Evolutionary conservation across 2,329 filamentous ascomycete species (phyloP), one percentile per base, ranked within the genome.

Genomic region (Periconia macrospinosa): DNA sequence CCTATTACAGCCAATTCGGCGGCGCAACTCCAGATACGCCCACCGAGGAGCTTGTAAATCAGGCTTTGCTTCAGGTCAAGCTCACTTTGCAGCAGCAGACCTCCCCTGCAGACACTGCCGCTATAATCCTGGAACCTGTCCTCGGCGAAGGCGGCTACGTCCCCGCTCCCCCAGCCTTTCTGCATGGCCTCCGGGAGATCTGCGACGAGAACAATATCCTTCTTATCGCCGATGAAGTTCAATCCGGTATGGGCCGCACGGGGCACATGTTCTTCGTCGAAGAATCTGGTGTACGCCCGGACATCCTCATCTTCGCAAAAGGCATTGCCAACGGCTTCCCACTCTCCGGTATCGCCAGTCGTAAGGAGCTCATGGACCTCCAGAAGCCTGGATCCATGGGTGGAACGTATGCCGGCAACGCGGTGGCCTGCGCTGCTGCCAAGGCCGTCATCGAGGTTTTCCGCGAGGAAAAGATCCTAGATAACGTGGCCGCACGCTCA

Each of bases 191-290:
- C 11, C 65, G 75, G 3, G 67, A 76, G 52, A 73, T 77, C 18
- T 78, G 76, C 53, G 74, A 77, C 51, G 73, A 75, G 57, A 65
- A 78, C 63, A 71, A 72, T 41, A 77, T 78, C 45, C 70, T 79
- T 1, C 66, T 79, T 6, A 74, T 78, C 3, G 60, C 61, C 13
- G 76, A 79, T 50, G 76, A 79, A 52, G 76, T 78, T 1, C 76
- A 78, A 49, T 75, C 64, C 30, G 76, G 76, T 9, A 77, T 75
- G 58, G 76, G 76, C 2, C 69, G 76, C 30, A 78, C 76, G 1
- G 76, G 76, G 18, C 72, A 74, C 41, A 75, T 77, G 71, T 78
- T 76, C 53, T 75, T 75, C 6, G 61, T 77, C 13, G 73, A 79
- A 55, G 73, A 78, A 53, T 77, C 67, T 53, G 69, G 67, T 20